phyloP scores from a whole-genome alignment of 176 grass and related monocot genomes.

The Hsuehochloa calcarea region DNA sequence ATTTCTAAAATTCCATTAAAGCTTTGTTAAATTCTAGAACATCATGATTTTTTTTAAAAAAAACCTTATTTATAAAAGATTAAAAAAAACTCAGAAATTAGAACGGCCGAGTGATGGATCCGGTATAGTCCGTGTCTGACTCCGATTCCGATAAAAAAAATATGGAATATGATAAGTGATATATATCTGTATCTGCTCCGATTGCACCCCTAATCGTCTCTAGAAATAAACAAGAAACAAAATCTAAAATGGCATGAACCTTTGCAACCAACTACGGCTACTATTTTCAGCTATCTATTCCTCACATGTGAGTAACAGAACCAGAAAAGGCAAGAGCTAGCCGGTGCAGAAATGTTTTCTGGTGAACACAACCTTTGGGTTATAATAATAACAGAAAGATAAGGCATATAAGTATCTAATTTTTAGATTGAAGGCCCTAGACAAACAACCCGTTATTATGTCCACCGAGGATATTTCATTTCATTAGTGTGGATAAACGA shows the following conservation, averaged over 20 bases:
- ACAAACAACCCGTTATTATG: neutral
- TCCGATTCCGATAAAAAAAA: too few relatives aligned
- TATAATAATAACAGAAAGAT: neutral
- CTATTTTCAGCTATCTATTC: neutral
- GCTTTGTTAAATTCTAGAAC: too few relatives aligned
- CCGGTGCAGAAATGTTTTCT: neutral
- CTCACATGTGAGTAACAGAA: slow-evolving; percentile 1
- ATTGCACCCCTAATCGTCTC: too few relatives aligned
- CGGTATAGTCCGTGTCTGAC: too few relatives aligned
- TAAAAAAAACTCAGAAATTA: too few relatives aligned
- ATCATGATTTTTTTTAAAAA: too few relatives aligned
- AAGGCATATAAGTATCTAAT: neutral
- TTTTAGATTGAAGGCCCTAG: neutral
- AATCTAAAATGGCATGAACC: neutral
- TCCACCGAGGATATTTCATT: neutral
- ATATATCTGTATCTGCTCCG: too few relatives aligned
- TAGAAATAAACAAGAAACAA: slow-evolving; percentile 6
- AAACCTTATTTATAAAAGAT: too few relatives aligned
- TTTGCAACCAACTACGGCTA: neutral
- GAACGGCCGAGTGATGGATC: too few relatives aligned
- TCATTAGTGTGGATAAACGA: neutral
- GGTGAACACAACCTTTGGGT: neutral
- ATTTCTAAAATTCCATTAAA: too few relatives aligned
- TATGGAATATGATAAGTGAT: too few relatives aligned
- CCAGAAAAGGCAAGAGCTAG: neutral